Conservation (phyloP, 805 yeast species). For the Lipomyces japonicus region DNA sequence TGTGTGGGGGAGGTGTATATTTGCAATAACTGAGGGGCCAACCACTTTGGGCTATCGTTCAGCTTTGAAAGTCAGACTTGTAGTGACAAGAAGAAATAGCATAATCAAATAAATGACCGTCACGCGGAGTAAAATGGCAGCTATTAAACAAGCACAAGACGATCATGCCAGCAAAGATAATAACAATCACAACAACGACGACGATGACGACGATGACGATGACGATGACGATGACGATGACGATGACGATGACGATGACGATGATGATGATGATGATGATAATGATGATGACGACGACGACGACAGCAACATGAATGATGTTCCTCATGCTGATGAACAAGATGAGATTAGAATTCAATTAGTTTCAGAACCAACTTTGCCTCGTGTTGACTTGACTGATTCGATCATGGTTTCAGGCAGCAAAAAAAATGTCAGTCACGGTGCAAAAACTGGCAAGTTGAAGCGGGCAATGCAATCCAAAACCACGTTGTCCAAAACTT, state of each 20-base stretch:
- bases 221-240: constrained; percentile 18
- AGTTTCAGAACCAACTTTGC: too few relatives aligned
- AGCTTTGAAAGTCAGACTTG: constrained; percentile 7
- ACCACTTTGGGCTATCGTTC: constrained; percentile 14
- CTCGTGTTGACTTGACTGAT: too few relatives aligned
- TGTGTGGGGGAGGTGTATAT: neutral
- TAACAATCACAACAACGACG: constrained; percentile 9
- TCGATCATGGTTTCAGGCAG: too few relatives aligned
- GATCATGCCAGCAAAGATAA: constrained; percentile 1
- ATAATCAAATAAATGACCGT: neutral
- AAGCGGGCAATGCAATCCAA: too few relatives aligned
- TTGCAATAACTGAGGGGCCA: neutral
- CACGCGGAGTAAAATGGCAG: neutral
- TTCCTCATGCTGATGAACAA: too few relatives aligned
- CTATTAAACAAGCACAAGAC: neutral
- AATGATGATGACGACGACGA: neutral
- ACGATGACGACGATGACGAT: constrained; percentile 9
- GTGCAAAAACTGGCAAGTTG: too few relatives aligned
- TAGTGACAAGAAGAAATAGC: constrained; percentile 9
- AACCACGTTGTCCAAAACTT: too few relatives aligned
- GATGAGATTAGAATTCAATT: too few relatives aligned
- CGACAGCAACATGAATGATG: too few relatives aligned
- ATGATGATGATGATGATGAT: constrained; percentile 5
- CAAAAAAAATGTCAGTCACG: too few relatives aligned
- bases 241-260: neutral